Conservation (phyloP, 2,329 filamentous ascomycete species). For the Aspergillus novoparasiticus region DNA sequence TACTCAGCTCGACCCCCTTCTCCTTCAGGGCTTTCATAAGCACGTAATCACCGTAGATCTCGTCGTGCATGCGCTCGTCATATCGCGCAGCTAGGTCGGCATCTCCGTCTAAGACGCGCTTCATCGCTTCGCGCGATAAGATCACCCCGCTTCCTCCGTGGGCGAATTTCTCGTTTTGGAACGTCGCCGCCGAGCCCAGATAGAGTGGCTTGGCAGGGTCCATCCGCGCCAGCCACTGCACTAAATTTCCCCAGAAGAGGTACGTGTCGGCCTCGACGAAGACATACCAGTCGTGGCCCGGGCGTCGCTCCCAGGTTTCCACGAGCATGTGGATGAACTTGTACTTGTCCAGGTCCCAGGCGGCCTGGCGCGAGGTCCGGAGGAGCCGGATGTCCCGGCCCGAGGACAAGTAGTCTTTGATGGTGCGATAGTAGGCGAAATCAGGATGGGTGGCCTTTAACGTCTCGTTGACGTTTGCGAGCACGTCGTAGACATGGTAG, state of each 20-base stretch:
- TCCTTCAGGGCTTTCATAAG: slow-evolving; percentile 53
- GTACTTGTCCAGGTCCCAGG: slow-evolving; percentile 63
- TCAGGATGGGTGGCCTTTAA: slow-evolving; percentile 50
- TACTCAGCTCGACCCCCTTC: slow-evolving; percentile 44
- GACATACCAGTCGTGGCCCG: slow-evolving; percentile 61
- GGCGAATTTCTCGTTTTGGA: slow-evolving; percentile 51
- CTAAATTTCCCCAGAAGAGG: slow-evolving; percentile 56
- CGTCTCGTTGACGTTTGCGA: slow-evolving; percentile 41
- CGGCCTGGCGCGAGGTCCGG: slow-evolving; percentile 33
- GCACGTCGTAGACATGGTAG: slow-evolving; percentile 34
- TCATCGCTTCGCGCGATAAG: slow-evolving; percentile 56
- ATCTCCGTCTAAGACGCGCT: slow-evolving; percentile 48
- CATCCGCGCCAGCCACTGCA: slow-evolving; percentile 51
- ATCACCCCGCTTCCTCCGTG: slow-evolving; percentile 59
- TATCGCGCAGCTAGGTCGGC: slow-evolving; percentile 51
- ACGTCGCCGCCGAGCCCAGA: slow-evolving; percentile 53
- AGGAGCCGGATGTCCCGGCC: slow-evolving; percentile 50
- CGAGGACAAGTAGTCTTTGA: slow-evolving; percentile 48
- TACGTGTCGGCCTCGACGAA: slow-evolving; percentile 64
- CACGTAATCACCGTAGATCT: slow-evolving; percentile 58
- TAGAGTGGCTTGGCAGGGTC: slow-evolving; percentile 51
- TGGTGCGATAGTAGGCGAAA: slow-evolving; percentile 50
- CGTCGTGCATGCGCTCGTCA: slow-evolving; percentile 44
- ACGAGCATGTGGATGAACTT: slow-evolving; percentile 64
- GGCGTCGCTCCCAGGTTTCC: slow-evolving; percentile 54